phyloP scores from a whole-genome alignment of 306 rosid species.

The Medicago arabica region DNA sequence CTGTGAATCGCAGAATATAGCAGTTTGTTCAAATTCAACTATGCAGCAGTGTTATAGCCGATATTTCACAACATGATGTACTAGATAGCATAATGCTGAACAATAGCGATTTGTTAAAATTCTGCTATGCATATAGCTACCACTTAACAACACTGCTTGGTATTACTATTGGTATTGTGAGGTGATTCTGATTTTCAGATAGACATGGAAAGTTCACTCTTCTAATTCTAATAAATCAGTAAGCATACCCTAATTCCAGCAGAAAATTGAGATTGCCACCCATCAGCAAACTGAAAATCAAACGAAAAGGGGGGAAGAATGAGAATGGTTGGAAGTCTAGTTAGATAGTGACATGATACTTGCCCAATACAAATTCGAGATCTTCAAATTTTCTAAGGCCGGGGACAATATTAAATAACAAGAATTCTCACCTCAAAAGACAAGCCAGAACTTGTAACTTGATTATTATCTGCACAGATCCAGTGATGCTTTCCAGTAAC shows the following conservation, averaged over 20 bases:
- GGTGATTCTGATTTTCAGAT: constrained; percentile 11
- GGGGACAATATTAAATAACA: constrained; percentile 35
- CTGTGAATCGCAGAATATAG: background rate
- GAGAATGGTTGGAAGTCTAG: constrained; percentile 24
- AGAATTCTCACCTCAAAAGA: constrained; percentile 69
- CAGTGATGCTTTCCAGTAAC: constrained; percentile 85
- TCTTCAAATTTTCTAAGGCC: constrained; percentile 29
- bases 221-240: constrained; percentile 22
- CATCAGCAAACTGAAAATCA: constrained; percentile 71
- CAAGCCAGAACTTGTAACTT: constrained; percentile 54
- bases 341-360: constrained; percentile 22
- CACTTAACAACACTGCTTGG: constrained; percentile 3
- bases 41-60: background rate
- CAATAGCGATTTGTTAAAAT: background rate
- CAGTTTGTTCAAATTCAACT: background rate
- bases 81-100: background rate
- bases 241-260: constrained; percentile 84
- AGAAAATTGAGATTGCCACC: constrained; percentile 86
- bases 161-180: constrained; percentile 3
- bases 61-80: background rate
- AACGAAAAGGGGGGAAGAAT: constrained; percentile 36
- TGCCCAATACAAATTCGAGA: constrained; percentile 1
- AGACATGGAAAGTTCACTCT: constrained; percentile 10
- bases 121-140: background rate
- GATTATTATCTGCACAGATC: constrained; percentile 81